Evolutionary conservation across 2,329 filamentous ascomycete genomes (phyloP).

Genomic region (Ustulina deusta): DNA sequence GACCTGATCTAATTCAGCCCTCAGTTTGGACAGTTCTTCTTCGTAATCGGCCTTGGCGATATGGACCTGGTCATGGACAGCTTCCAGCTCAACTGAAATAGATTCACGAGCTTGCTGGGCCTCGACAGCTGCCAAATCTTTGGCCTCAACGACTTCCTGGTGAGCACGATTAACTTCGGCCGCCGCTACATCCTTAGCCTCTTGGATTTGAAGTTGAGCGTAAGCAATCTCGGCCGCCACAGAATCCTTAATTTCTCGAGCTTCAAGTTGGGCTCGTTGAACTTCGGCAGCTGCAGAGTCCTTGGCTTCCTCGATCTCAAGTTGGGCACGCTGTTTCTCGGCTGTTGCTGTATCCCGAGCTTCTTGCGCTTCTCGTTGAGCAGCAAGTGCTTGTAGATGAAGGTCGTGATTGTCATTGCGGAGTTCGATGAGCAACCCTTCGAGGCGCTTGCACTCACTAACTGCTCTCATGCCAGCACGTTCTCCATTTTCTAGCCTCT

Average conservation of each 20-base stretch:
- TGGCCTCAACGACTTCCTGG: constrained; percentile 85
- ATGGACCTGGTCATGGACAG: constrained; percentile 87
- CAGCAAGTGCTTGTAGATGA: constrained; percentile 74
- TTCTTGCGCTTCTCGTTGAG: constrained; percentile 86
- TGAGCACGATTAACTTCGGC: constrained; percentile 67
- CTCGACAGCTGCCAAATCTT: constrained; percentile 82
- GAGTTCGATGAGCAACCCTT: constrained; percentile 66
- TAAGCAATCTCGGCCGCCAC: constrained; percentile 61
- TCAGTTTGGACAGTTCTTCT: constrained; percentile 78
- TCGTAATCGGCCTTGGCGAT: constrained; percentile 85
- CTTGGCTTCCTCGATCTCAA: constrained; percentile 33
- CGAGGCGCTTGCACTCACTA: constrained; percentile 71
- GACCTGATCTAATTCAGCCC: constrained; percentile 80
- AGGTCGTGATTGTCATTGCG: constrained; percentile 78
- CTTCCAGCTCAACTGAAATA: constrained; percentile 84
- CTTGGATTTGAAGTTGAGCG: constrained; percentile 32
- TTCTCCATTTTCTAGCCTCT: constrained; percentile 73
- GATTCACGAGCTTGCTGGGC: constrained; percentile 83
- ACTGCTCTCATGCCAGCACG: constrained; percentile 73
- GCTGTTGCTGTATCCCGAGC: constrained; percentile 79
- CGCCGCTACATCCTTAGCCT: constrained; percentile 32
- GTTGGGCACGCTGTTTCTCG: constrained; percentile 29
- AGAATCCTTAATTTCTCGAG: constrained; percentile 84
- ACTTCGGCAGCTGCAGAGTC: constrained; percentile 29
- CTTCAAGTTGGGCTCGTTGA: constrained; percentile 78